Evolutionary conservation across 1,139 yeast genomes (phyloP).

Genomic region (Hansenula sp.): DNA sequence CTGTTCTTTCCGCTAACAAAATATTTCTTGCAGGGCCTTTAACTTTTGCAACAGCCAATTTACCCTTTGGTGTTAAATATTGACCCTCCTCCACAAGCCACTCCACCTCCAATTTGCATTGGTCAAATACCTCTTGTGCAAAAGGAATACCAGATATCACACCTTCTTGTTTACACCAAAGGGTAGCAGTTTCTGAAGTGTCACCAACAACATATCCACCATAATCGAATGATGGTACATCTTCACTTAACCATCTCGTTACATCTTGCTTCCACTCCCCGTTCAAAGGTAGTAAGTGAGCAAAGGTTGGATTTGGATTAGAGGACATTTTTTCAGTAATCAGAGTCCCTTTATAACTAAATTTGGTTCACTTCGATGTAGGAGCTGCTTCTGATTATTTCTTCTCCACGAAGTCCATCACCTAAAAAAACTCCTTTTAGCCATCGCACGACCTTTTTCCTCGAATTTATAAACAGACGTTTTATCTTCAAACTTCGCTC

Average conservation of each 20-base stretch:
- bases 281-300: constrained; percentile 63
- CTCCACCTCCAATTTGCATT: constrained; percentile 63
- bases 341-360: too few relatives aligned
- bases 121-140: constrained; percentile 79
- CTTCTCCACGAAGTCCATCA: too few relatives aligned
- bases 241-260: constrained; percentile 75
- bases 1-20: constrained; percentile 80
- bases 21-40: constrained; percentile 75
- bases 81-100: constrained; percentile 77
- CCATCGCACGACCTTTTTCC: too few relatives aligned
- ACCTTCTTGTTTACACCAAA: constrained; percentile 79
- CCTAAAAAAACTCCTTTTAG: too few relatives aligned
- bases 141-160: constrained; percentile 87
- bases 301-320: constrained; percentile 21
- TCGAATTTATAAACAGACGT: too few relatives aligned
- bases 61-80: constrained; percentile 52
- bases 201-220: constrained; percentile 95
- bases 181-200: constrained; percentile 63
- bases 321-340: too few relatives aligned
- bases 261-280: constrained; percentile 80
- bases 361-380: too few relatives aligned
- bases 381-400: too few relatives aligned
- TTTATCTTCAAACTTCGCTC: too few relatives aligned
- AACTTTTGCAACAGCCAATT: constrained; percentile 74
- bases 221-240: constrained; percentile 88